phyloP scores from a whole-genome alignment of 352 stramenopile species.

The Phytophthora pini region DNA sequence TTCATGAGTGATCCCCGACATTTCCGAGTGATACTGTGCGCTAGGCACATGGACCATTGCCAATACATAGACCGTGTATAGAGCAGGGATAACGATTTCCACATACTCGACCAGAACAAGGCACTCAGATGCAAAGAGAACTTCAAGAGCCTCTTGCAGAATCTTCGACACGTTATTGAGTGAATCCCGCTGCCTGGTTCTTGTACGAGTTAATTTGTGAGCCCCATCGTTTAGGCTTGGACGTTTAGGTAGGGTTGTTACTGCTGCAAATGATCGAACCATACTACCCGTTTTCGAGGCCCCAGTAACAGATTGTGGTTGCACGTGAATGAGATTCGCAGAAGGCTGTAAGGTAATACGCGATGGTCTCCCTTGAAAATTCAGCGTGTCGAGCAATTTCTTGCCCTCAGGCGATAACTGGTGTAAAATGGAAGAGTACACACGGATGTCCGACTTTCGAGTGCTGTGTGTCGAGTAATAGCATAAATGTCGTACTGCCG shows the following conservation, averaged over 20 bases:
- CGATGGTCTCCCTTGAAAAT: neutral
- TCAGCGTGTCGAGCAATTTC: neutral
- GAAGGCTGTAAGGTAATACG: neutral
- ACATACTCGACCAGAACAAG: constrained; percentile 4
- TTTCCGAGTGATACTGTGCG: constrained; percentile 3
- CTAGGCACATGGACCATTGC: neutral
- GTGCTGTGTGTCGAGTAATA: neutral
- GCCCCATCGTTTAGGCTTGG: neutral
- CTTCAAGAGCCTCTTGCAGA: constrained; percentile 1
- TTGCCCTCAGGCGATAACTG: constrained; percentile 1
- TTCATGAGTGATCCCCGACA: constrained; percentile 6
- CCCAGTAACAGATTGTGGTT: neutral
- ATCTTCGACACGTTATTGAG: neutral
- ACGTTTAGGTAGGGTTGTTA: neutral
- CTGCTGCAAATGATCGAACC: neutral
- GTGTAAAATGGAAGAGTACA: neutral
- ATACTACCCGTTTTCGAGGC: too few species aligned
- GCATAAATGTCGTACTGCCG: neutral
- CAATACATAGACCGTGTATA: neutral
- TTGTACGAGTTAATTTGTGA: neutral
- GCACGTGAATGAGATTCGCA: neutral
- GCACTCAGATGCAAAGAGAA: constrained; percentile 5
- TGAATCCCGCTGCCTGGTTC: neutral
- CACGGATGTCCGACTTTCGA: neutral
- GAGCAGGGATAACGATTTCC: constrained; percentile 1